Evolutionary conservation across 2,329 filamentous ascomycete genomes (phyloP), one percentile per base, ranked within the genome.

Genomic region (Didymosphaeria variabile): DNA sequence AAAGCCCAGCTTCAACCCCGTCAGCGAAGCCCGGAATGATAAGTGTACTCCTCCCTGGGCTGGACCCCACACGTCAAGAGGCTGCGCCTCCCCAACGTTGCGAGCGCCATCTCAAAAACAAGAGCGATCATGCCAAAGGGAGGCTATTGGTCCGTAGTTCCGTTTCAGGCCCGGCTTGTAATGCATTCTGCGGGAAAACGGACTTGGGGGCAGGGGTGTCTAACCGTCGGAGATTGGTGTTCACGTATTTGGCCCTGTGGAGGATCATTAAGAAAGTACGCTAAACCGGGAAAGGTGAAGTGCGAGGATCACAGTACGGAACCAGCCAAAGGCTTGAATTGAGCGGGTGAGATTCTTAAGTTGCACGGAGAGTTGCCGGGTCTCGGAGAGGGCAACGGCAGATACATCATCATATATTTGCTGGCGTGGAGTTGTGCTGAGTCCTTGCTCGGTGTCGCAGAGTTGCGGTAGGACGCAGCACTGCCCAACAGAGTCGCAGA

Each of bases 61-160:
- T 21, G 49, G 49, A 21, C 49, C 49, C 49, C 49, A 52, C 31
- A 52, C 34, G 17, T n/a, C 5, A 21, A 26, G 45, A 47, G 49
- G 34, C 51, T 53, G 36, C 29, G 51, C 38, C 12, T 42, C 34
- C 29, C 34, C 51, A 53, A 21, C 8, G 21, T 29, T 7, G 32
- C 21, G 19, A 12, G 17, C 50, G 38, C 17, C 23, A 44, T 44
- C 26, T n/a, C 52, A 38, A 17, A 55, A 21, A n/a, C n/a, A 12
- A 45, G 38, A 15, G 26, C 3, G 36, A 44, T 21, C 19, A 19
- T 31, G 52, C 32, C 6, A 32, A 42, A 31, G 9, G 31, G 13
- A 31, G n/a, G 4, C 38, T 13, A 38, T 55, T 55, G 38, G 52
- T 34, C 38, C 9, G 7, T 23, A 32, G 23, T 32, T 55, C 52